Conservation (phyloP, 805 yeast genomes). For the Groenewaldozyma salmanticensis region DNA sequence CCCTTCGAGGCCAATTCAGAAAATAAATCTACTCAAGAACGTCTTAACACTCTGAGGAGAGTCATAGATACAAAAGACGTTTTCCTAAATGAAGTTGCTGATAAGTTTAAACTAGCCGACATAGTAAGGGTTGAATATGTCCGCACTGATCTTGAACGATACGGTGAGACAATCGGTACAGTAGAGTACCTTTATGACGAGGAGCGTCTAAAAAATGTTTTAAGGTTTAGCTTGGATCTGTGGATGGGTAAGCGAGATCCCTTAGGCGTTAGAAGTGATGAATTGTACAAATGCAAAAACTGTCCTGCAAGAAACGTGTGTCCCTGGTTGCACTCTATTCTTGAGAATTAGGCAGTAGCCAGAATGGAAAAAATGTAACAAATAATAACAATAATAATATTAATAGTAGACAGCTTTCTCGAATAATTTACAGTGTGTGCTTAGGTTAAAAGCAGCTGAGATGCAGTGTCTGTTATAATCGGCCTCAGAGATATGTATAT, state of each 20-base stretch:
- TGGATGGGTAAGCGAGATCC: conserved; percentile 19
- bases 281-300: conserved; percentile 13
- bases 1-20: background rate
- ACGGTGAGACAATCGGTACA: conserved; percentile 10
- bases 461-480: no score
- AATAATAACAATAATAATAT: no score
- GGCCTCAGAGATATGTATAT: no score
- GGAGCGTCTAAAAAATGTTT: conserved; percentile 6
- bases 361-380: no score
- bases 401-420: no score
- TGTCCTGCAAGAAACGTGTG: conserved; percentile 6
- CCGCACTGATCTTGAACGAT: background rate
- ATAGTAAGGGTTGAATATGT: conserved; percentile 12
- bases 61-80: background rate
- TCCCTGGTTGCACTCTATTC: background rate
- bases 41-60: background rate
- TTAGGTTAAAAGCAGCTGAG: no score
- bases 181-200: conserved; percentile 12
- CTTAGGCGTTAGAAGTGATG: conserved; percentile 14
- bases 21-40: background rate
- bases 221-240: conserved; percentile 15
- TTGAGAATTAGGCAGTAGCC: no score
- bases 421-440: no score
- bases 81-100: background rate
- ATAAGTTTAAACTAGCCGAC: conserved; percentile 3